Evolutionary conservation across 2,329 filamentous ascomycete genomes (phyloP), one percentile per base, ranked within the genome.

Genomic region (Conoideocrella luteorostrata): DNA sequence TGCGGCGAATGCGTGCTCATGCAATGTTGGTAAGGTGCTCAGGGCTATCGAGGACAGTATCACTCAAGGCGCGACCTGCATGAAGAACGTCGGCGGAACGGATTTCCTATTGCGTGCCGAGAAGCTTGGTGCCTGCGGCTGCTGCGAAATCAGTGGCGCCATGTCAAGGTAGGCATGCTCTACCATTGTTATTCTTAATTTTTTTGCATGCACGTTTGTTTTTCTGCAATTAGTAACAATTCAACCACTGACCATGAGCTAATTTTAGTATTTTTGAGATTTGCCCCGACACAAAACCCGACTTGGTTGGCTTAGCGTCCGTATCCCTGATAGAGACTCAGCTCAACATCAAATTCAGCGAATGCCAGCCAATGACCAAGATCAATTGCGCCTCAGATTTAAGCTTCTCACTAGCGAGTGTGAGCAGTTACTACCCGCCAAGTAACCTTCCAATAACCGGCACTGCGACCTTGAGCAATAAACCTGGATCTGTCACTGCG

Each of bases 1-100:
- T 36, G 64, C 58, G 0, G 52, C 56, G 7, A 56, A 58, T 40
- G 56, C 58, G 20, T 67, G 64, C 52, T 65, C 64, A 11, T 66
- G 63, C 48, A 60, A 63, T 47, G 38, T 65, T 3, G 64, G 59
- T 39, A 57, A 56, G 35, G 52, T 66, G 17, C 56, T 49, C 41
- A 29, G 42, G 21, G 52, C 49, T 5, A 39, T 54, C 32, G 39
- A 52, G 12, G 48, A 38, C 33, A 49, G 45, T 38, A 50, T 54
- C 32, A 29, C 49, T 12, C 44, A 56, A 39, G 51, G 47, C n/a
- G 49, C 58, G 1, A 50, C 46, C 10, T 53, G 56, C 34, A 49
- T 50, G 5, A 48, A 51, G 3, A 48, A 49, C 55, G 17, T 53
- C 57, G 10, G 43, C 52, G 4, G 43, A 47, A 4, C 49, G 32